phyloP scores from a whole-genome alignment of 2,329 filamentous ascomycete genomes.

The Fragosphaeria purpurea region DNA sequence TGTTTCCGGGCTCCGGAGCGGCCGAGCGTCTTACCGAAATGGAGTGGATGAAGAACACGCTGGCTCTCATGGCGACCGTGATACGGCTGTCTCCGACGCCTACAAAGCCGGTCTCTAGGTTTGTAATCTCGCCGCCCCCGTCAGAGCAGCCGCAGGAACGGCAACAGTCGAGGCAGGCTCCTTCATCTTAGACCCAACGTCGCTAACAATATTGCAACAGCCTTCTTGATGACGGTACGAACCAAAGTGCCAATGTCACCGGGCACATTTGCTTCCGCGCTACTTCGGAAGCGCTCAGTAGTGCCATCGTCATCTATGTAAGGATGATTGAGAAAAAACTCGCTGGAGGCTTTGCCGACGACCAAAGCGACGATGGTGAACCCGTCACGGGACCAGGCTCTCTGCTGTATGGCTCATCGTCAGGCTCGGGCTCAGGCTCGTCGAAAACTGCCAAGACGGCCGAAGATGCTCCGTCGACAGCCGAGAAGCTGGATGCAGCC shows the following conservation, averaged over 20 bases:
- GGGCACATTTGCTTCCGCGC: neutral
- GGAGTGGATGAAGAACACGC: slow-evolving; percentile 12
- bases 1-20: slow-evolving; percentile 9
- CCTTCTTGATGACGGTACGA: too few species aligned
- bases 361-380: slow-evolving; percentile 6
- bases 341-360: neutral
- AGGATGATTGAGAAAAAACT: slow-evolving; percentile 5
- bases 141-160: too few species aligned
- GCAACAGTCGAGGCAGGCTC: too few species aligned
- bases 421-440: neutral
- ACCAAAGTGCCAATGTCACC: neutral
- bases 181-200: neutral
- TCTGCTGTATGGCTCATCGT: neutral
- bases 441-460: neutral
- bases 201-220: neutral
- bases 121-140: too few species aligned
- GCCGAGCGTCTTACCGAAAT: slow-evolving; percentile 10
- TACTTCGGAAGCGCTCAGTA: slow-evolving; percentile 4
- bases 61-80: slow-evolving; percentile 6
- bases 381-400: slow-evolving; percentile 3
- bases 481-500: neutral
- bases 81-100: slow-evolving; percentile 3
- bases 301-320: slow-evolving; percentile 6
- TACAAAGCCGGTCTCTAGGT: neutral
- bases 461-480: neutral